These are phyloP conservation scores for Aspergillus glaucus DNA, from an alignment of 2,329 filamentous ascomycete species.

Conservation along the genomic window DNA sequence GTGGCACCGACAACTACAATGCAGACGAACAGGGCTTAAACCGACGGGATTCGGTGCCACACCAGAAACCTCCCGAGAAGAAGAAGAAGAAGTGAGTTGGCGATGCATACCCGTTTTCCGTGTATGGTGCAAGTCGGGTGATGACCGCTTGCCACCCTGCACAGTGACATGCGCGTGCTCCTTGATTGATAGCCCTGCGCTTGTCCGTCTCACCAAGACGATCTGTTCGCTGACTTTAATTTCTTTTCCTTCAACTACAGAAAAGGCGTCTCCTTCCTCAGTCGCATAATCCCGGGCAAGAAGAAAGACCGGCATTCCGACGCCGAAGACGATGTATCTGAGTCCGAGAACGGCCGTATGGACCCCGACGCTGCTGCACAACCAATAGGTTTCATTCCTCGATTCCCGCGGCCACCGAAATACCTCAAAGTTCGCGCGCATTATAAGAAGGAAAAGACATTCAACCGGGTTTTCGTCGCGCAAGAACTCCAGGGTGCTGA, in stretches of 20 bases:
- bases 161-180: background rate
- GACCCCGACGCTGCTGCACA: conserved; percentile 75
- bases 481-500: conserved; percentile 72
- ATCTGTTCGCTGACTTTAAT: background rate
- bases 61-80: conserved; percentile 35
- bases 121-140: background rate
- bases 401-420: conserved; percentile 78
- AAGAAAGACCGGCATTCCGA: conserved; percentile 58
- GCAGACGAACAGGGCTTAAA: conserved; percentile 23
- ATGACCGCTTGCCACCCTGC: background rate
- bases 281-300: conserved; percentile 70
- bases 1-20: conserved; percentile 27
- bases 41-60: conserved; percentile 25
- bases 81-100: conserved; percentile 63
- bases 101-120: background rate
- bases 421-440: conserved; percentile 82
- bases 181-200: background rate
- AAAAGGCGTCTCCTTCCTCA: conserved; percentile 85
- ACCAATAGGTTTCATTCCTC: conserved; percentile 73
- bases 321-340: conserved; percentile 57
- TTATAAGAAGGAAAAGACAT: conserved; percentile 74
- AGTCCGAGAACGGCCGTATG: conserved; percentile 63
- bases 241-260: conserved; percentile 39
- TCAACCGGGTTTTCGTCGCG: conserved; percentile 82
- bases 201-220: conserved; percentile 1